Base-by-base conservation (phyloP, 1,284 basidiomycete species). In the Malassezia globosa region DNA sequence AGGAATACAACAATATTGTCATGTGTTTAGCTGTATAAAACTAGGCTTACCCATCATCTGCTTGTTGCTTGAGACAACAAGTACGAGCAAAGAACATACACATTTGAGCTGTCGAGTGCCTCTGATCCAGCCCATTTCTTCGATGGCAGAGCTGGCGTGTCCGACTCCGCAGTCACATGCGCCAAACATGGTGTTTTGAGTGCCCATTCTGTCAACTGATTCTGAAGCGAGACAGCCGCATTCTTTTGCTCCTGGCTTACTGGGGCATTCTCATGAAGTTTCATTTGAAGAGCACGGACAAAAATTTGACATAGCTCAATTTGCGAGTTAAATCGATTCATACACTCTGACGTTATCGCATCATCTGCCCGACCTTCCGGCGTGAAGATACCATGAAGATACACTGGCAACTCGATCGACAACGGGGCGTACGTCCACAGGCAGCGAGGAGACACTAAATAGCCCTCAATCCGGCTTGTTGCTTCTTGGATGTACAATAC, bases 401-500 rank as follows among this genome's bases (percentile, higher is more conserved):
- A 21, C 10, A 45, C 25, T 3, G 48, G 48, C 26, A 22, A 23
- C 19, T 51, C 48, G 8, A 46, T 13, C 13, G 36, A 34, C 22
- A 37, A 27, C 2, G 21, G 24, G 22, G 8, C 37, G n/a, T 13
- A n/a, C 10, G 21, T 39, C 24, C 16, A 37, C n/a, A 39, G 39
- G 25, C 8, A 44, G 23, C 18, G 25, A 24, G 24, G 25, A 2
- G 21, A 19, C 4, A 29, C 23, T 3, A 11, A 18, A n/a, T 23
- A 4, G 8, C 19, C 43, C 6, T 45, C 37, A 6, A 40, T 22
- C 2, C 42, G 42, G 21, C 37, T 34, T 2, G 24, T 7, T 14
- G 33, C 25, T 16, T 46, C 50, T n/a, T 42, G 14, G 27, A 42
- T 37, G 27, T 25, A 52, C 19, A 45, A 6, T 18, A 42, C 34